Base-by-base conservation (phyloP, 352 stramenopile species). In the Phytophthora vignae region DNA sequence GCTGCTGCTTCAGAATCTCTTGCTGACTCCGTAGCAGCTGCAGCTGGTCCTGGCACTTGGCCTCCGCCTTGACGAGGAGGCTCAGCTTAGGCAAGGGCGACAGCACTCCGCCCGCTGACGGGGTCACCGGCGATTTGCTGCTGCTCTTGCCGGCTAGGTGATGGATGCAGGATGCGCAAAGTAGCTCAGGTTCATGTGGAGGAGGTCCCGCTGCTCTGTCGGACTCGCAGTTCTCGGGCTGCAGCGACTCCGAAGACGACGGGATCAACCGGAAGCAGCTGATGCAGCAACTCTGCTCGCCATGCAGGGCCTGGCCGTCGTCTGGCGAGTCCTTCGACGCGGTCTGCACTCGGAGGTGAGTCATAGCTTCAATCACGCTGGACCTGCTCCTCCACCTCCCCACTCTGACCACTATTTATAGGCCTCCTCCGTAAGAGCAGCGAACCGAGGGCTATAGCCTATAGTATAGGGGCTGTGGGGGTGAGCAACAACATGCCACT, bases 11-110 rank as follows among this genome's bases (percentile, higher is more conserved):
- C 5, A 92, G 79, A 25, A 84, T 38, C 33, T 83, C 73, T 55
- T 87, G 81, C 44, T 88, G 81, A 33, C 69, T 61, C 1, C 76
- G 67, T 11, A 92, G 64, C n/a, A 84, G 27, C 50, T 79, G 56
- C 5, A 92, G 60, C 58, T 92, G 84, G 19, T 82, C 73, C 22
- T 88, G 77, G 46, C 83, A 88, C 63, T 85, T 84, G 25, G 79
- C 81, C 52, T 92, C 81, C 2, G 76, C 82, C 57, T 87, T 83
- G 50, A 88, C 74, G 4, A 92, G 73, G 14, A 78, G 54, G 55
- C 71, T 84, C 21, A 90, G 66, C 46, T 86, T 90, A 2, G 84
- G 73, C 53, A 90, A 54, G 4, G 81, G 59, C 17, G 76, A 83
- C 27, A 74, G 49, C 31, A 44, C 50, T 65, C 40, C 48, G 29